Evolutionary conservation across 2,329 filamentous ascomycete species (phyloP).

Genomic region (Didymella segeticola): DNA sequence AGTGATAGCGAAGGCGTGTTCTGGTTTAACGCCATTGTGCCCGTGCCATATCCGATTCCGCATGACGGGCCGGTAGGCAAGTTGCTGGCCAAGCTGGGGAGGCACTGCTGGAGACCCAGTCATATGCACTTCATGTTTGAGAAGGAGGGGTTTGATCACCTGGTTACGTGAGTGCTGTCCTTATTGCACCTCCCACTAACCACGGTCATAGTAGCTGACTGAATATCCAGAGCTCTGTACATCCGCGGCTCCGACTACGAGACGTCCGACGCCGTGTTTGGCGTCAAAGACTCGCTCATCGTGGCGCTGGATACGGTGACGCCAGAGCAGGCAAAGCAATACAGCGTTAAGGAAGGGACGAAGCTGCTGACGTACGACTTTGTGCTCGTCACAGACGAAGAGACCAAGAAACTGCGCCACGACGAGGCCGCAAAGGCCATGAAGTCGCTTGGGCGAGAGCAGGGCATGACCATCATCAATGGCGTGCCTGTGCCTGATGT

Average conservation of each 20-base stretch:
- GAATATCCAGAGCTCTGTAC: constrained; percentile 69
- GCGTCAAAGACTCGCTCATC: constrained; percentile 79
- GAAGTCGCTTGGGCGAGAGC: constrained; percentile 64
- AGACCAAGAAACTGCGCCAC: constrained; percentile 71
- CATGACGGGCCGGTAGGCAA: constrained; percentile 74
- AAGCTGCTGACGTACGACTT: constrained; percentile 76
- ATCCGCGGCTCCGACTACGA: constrained; percentile 81
- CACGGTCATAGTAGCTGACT: neutral
- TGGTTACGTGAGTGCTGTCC: constrained; percentile 73
- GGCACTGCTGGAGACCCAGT: constrained; percentile 48
- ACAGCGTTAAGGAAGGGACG: constrained; percentile 68
- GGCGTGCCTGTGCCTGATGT: constrained; percentile 78
- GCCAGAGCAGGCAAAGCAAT: constrained; percentile 37
- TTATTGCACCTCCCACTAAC: no score
- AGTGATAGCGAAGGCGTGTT: constrained; percentile 76
- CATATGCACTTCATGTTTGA: constrained; percentile 70
- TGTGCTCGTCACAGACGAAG: constrained; percentile 74
- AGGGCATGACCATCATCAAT: constrained; percentile 74
- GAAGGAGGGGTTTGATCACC: constrained; percentile 63
- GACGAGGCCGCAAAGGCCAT: constrained; percentile 72
- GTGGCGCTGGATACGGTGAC: constrained; percentile 38
- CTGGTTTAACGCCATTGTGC: constrained; percentile 85
- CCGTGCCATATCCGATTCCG: constrained; percentile 85
- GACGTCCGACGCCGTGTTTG: constrained; percentile 83
- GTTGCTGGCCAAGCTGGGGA: constrained; percentile 36